phyloP scores from a whole-genome alignment of 1,139 yeast species.

The Meyerozyma elateridarum region DNA sequence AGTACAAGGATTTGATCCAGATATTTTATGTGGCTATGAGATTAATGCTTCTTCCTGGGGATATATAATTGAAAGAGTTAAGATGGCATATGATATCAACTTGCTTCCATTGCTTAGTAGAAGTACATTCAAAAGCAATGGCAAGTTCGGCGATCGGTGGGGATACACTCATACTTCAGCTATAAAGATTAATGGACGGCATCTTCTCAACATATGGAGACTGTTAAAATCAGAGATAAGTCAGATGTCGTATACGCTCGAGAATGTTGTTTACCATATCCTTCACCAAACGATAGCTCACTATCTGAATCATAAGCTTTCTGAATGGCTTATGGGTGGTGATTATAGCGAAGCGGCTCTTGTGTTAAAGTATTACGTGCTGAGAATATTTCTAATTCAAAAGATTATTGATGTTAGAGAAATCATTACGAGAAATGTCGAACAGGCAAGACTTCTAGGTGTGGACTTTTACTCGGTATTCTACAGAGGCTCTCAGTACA shows the following conservation, averaged over 20 bases:
- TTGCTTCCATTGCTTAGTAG: constrained; percentile 43
- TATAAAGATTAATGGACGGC: constrained; percentile 70
- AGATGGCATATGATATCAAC: constrained; percentile 43
- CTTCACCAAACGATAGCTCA: constrained; percentile 67
- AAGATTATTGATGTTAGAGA: constrained; percentile 60
- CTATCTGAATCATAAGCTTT: constrained; percentile 47
- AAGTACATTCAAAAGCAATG: constrained; percentile 42
- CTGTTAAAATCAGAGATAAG: constrained; percentile 57
- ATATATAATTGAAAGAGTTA: constrained; percentile 66
- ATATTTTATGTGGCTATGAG: constrained; percentile 82
- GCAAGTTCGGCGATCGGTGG: constrained; percentile 69
- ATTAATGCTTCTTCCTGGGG: constrained; percentile 87
- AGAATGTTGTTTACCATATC: constrained; percentile 66
- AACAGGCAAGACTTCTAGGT: constrained; percentile 82
- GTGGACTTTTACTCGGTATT: constrained; percentile 85
- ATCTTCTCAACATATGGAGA: constrained; percentile 83
- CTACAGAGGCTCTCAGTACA: constrained; percentile 88
- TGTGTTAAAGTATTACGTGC: constrained; percentile 49
- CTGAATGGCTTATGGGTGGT: constrained; percentile 41
- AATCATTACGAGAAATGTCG: constrained; percentile 66
- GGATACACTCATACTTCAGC: constrained; percentile 77
- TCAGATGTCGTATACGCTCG: constrained; percentile 67
- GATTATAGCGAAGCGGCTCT: constrained; percentile 23
- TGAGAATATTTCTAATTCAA: constrained; percentile 41
- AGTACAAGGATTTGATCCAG: constrained; percentile 76